Evolutionary conservation across 176 grass and related monocot genomes (phyloP).

Genomic region (Pontederia crassipes): DNA sequence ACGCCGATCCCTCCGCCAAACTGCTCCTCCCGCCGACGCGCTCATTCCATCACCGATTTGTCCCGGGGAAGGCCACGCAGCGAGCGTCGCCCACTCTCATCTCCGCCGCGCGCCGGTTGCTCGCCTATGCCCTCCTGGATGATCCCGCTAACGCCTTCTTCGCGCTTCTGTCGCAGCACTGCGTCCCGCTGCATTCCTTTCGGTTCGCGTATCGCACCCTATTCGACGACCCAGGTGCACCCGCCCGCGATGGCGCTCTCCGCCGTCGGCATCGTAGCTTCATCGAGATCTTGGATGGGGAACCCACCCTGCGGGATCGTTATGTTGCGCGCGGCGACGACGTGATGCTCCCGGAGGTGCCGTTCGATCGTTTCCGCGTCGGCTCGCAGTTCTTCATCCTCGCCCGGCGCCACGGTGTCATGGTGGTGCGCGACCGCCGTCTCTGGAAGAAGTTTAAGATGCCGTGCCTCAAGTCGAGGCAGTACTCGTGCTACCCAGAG

Average conservation of each 20-base stretch:
- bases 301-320: constrained; percentile 51
- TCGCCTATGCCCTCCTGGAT: constrained; percentile 73
- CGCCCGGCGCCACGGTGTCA: constrained; percentile 42
- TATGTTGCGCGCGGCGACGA: constrained; percentile 75
- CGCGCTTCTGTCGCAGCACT: constrained; percentile 85
- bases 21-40: constrained; percentile 27
- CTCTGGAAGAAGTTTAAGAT: constrained; percentile 94
- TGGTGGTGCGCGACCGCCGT: constrained; percentile 68
- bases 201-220: constrained; percentile 48
- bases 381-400: constrained; percentile 95
- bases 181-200: constrained; percentile 67
- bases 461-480: constrained; percentile 53
- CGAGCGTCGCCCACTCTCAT: constrained; percentile 86
- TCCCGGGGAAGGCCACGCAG: constrained; percentile 58
- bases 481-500: constrained; percentile 81
- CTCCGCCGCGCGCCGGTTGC: constrained; percentile 75
- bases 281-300: constrained; percentile 79
- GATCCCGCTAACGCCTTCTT: constrained; percentile 81
- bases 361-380: constrained; percentile 60
- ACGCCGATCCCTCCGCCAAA: constrained; percentile 49
- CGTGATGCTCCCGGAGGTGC: constrained; percentile 80
- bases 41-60: constrained; percentile 43
- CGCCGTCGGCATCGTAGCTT: constrained; percentile 54
- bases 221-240: constrained; percentile 10
- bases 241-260: neutral